A percentile compares a stretch with the other conserved stretches of the same genome.
These are phyloP conservation scores for Pseudogymnoascus verrucosus DNA, from an alignment of 2,329 filamentous ascomycete genomes.

Conservation along the genomic window DNA sequence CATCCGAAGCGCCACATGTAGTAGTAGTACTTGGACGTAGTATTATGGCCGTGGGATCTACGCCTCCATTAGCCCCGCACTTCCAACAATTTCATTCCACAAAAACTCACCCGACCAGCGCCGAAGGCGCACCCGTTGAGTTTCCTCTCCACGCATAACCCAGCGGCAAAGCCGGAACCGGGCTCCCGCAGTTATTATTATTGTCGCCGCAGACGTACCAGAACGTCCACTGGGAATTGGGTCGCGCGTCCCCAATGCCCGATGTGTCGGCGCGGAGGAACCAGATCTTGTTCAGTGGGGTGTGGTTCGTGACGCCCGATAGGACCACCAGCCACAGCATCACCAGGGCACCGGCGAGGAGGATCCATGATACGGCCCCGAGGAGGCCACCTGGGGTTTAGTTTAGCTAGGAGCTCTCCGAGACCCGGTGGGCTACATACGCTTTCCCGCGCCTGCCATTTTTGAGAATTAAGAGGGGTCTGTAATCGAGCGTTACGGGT, in stretches of 20 bases:
- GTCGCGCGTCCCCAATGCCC: conserved; percentile 58
- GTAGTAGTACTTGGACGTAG: conserved; percentile 57
- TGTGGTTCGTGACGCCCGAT: conserved; percentile 45
- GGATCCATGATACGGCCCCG: conserved; percentile 49
- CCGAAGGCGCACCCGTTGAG: conserved; percentile 40
- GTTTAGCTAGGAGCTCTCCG: not conserved
- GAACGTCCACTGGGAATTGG: conserved; percentile 77
- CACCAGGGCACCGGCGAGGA: conserved; percentile 53
- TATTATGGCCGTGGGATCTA: conserved; percentile 45
- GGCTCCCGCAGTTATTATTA: conserved; percentile 55
- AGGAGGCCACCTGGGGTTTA: conserved; percentile 42
- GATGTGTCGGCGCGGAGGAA: conserved; percentile 76
- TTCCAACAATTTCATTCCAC: not conserved
- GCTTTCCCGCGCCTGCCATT: conserved; percentile 1
- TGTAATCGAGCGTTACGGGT: not conserved
- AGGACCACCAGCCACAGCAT: conserved; percentile 60
- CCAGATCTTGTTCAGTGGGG: conserved; percentile 66
- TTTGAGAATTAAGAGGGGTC: not conserved
- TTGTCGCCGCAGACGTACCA: conserved; percentile 69
- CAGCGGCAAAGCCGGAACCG: conserved; percentile 58
- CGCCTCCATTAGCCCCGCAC: conserved; percentile 8
- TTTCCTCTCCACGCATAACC: conserved; percentile 62
- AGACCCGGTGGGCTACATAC: not conserved
- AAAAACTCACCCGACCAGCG: conserved; percentile 43
- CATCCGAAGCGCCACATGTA: conserved; percentile 89